Conservation (phyloP, 2,329 filamentous ascomycete genomes). For the Penicillium paneum region DNA sequence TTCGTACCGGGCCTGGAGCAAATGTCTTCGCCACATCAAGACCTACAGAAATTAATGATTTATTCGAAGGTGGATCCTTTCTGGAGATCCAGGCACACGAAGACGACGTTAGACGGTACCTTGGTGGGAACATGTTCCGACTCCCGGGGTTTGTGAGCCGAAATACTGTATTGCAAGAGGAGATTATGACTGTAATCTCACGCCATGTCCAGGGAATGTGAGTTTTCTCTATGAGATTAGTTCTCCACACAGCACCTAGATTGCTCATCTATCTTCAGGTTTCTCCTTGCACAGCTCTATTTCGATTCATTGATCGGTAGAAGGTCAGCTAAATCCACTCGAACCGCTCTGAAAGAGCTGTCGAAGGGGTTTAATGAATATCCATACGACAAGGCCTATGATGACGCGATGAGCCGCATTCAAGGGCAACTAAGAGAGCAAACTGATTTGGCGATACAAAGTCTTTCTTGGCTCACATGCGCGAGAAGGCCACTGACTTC, state of each 20-base stretch:
- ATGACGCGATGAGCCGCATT: constrained; percentile 45
- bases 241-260: too few species aligned
- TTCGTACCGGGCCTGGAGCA: constrained; percentile 16
- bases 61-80: constrained; percentile 14
- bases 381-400: constrained; percentile 43
- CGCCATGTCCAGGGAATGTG: constrained; percentile 34
- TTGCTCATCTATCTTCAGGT: constrained; percentile 15
- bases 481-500: constrained; percentile 35
- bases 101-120: constrained; percentile 33
- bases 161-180: constrained; percentile 16
- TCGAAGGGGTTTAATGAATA: constrained; percentile 21
- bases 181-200: constrained; percentile 25
- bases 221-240: constrained; percentile 10
- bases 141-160: constrained; percentile 16
- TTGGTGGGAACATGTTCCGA: constrained; percentile 23
- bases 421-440: constrained; percentile 34
- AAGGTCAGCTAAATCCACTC: constrained; percentile 31
- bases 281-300: constrained; percentile 27
- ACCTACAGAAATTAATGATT: constrained; percentile 20
- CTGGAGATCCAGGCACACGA: constrained; percentile 35
- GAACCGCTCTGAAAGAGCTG: constrained; percentile 31
- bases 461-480: constrained; percentile 44
- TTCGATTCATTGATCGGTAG: constrained; percentile 20
- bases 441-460: constrained; percentile 38
- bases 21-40: constrained; percentile 37